Conservation (phyloP, 257 asterid species). For the Penstemon davidsonii region DNA sequence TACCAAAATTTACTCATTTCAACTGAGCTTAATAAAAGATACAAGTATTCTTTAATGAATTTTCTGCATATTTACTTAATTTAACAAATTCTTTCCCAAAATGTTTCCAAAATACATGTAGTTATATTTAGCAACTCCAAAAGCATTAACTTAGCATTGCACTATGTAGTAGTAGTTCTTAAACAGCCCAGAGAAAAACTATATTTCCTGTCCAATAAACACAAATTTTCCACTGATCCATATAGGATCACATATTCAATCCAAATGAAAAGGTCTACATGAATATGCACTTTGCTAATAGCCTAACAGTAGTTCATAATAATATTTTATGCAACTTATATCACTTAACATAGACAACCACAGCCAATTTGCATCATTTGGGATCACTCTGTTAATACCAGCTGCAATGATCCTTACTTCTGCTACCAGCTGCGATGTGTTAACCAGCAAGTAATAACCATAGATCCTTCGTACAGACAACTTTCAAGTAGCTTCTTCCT, state of each 20-base stretch:
- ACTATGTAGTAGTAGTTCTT: no score
- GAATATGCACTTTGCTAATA: constrained; percentile 11
- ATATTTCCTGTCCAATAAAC: background rate
- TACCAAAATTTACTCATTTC: no score
- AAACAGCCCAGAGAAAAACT: background rate
- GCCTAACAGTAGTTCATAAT: constrained; percentile 1
- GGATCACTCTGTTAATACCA: constrained; percentile 27
- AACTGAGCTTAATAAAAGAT: no score
- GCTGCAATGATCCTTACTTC: constrained; percentile 30
- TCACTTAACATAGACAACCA: constrained; percentile 27
- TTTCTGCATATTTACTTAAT: no score
- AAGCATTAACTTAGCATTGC: no score
- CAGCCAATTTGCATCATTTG: constrained; percentile 10
- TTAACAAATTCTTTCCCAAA: no score
- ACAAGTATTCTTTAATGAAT: no score
- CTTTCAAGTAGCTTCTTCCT: constrained; percentile 33
- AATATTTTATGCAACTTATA: constrained; percentile 1
- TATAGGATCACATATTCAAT: constrained; percentile 26
- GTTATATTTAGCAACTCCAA: no score
- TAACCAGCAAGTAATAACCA: constrained; percentile 11
- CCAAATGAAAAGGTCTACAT: constrained; percentile 9
- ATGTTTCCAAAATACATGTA: no score
- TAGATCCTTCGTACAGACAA: constrained; percentile 25
- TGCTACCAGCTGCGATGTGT: constrained; percentile 29
- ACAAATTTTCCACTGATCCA: constrained; percentile 17